A percentile compares a stretch with the other conserved stretches of the same genome.
These are phyloP conservation scores for Colletotrichum tropicale DNA, from an alignment of 2,329 filamentous ascomycete genomes.

Conservation along the genomic window DNA sequence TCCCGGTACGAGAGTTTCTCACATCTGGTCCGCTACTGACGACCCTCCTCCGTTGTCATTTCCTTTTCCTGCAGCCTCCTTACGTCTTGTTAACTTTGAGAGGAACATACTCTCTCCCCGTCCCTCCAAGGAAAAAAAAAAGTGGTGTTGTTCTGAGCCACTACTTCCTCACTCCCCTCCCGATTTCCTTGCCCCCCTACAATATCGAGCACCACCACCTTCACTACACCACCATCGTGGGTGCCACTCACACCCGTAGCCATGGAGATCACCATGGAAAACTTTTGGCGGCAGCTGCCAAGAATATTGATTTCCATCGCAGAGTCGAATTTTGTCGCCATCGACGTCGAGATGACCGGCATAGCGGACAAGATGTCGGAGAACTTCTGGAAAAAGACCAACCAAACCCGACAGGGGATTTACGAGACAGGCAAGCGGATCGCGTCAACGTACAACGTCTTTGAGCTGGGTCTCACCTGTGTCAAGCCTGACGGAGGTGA, in stretches of 20 bases:
- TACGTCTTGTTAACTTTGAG: not conserved
- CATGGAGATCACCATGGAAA: slow-evolving; percentile 24
- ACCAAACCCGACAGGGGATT: not conserved
- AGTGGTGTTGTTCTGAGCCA: not conserved
- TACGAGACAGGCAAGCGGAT: slow-evolving; percentile 33
- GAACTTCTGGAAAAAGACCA: not conserved
- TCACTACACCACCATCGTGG: not conserved
- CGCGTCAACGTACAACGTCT: slow-evolving; percentile 32
- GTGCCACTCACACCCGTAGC: not conserved
- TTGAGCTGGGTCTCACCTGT: slow-evolving; percentile 42
- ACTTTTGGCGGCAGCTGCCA: slow-evolving; percentile 28
- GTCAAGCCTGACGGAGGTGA: slow-evolving; percentile 14
- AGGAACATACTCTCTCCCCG: not conserved
- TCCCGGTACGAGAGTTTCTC: not conserved
- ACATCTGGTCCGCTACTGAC: not conserved
- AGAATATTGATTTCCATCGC: slow-evolving; percentile 31
- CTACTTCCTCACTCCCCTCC: not conserved
- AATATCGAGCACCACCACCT: not conserved
- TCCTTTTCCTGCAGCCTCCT: not conserved
- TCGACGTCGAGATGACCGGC: slow-evolving; percentile 41
- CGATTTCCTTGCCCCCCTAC: not conserved
- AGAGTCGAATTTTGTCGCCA: slow-evolving; percentile 32
- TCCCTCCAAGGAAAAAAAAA: not conserved
- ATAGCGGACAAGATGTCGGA: not conserved
- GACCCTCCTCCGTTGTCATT: not conserved